Conservation (phyloP, 768 basidiomycete species). For the Phaffia australis region DNA sequence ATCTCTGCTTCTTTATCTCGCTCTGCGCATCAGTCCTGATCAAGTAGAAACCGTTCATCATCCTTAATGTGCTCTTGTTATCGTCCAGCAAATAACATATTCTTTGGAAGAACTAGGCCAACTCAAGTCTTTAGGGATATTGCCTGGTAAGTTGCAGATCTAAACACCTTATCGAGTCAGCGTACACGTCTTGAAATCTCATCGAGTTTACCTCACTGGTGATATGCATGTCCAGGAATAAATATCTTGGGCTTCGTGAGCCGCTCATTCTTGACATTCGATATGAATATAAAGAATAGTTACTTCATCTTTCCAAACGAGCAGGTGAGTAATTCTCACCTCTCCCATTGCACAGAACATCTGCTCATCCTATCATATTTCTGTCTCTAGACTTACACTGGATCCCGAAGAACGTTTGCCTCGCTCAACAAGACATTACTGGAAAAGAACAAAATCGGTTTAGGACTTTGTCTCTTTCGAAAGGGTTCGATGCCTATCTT, state of each 20-base stretch:
- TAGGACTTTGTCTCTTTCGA: slow-evolving; percentile 60
- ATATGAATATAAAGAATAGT: slow-evolving; percentile 87
- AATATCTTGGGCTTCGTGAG: slow-evolving; percentile 89
- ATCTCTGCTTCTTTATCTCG: no score
- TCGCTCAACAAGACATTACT: slow-evolving; percentile 74
- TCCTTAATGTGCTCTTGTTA: neutral
- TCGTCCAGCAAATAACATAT: neutral
- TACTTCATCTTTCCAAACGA: slow-evolving; percentile 88
- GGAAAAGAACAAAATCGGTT: slow-evolving; percentile 66
- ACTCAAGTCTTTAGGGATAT: neutral
- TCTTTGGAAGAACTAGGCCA: neutral
- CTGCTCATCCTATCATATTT: neutral
- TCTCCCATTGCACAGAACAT: neutral
- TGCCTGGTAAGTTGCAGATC: neutral
- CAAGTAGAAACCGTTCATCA: neutral
- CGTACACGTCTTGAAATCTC: neutral
- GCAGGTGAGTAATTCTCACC: slow-evolving; percentile 44
- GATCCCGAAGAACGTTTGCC: slow-evolving; percentile 82
- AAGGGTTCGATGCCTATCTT: slow-evolving; percentile 65
- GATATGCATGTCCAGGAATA: slow-evolving; percentile 47
- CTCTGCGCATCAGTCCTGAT: no score
- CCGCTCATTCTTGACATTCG: slow-evolving; percentile 55
- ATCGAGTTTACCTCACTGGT: neutral
- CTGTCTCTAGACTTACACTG: slow-evolving; percentile 56
- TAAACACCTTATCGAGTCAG: neutral